A percentile compares a stretch with the other conserved stretches of the same genome.
Conservation (phyloP, 495 filamentous ascomycete genomes). For the Xylona heveae region DNA sequence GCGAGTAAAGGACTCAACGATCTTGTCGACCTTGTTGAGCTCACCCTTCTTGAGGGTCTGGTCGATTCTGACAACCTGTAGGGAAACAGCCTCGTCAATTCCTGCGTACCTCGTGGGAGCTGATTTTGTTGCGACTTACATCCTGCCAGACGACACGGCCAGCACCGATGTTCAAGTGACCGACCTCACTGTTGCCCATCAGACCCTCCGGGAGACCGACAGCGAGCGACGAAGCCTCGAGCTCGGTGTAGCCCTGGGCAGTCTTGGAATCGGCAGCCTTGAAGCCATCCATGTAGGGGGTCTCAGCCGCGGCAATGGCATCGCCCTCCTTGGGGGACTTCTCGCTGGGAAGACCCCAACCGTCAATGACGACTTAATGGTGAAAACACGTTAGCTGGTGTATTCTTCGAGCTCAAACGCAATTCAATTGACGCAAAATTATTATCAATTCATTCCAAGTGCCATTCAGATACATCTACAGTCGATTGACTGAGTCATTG, state of each 20-base stretch:
- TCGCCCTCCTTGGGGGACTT: slow-evolving; percentile 67
- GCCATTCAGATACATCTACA: no score
- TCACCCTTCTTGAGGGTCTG: slow-evolving; percentile 80
- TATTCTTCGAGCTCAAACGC: no score
- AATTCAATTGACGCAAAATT: no score
- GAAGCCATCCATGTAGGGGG: slow-evolving; percentile 77
- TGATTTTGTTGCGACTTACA: slow-evolving; percentile 15
- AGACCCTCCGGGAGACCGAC: slow-evolving; percentile 90
- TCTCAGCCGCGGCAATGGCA: slow-evolving; percentile 81
- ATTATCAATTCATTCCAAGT: no score
- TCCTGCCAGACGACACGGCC: slow-evolving; percentile 98
- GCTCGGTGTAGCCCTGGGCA: slow-evolving; percentile 59
- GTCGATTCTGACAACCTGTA: slow-evolving; percentile 68
- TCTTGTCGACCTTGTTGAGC: slow-evolving; percentile 53
- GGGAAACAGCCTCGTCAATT: slow-evolving; percentile 63
- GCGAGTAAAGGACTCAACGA: slow-evolving; percentile 54
- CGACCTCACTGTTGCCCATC: slow-evolving; percentile 98
- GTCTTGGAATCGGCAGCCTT: slow-evolving; percentile 35
- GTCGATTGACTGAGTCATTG: no score
- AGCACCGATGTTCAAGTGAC: slow-evolving; percentile 95
- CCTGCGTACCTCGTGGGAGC: slow-evolving; percentile 35
- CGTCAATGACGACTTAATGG: slow-evolving; percentile 79
- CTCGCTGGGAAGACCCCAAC: slow-evolving; percentile 77
- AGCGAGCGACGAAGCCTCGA: slow-evolving; percentile 88
- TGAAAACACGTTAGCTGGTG: no score